These are phyloP conservation scores for Erodium trifolium DNA, from an alignment of 441 rosid species.

Conservation along the genomic window DNA sequence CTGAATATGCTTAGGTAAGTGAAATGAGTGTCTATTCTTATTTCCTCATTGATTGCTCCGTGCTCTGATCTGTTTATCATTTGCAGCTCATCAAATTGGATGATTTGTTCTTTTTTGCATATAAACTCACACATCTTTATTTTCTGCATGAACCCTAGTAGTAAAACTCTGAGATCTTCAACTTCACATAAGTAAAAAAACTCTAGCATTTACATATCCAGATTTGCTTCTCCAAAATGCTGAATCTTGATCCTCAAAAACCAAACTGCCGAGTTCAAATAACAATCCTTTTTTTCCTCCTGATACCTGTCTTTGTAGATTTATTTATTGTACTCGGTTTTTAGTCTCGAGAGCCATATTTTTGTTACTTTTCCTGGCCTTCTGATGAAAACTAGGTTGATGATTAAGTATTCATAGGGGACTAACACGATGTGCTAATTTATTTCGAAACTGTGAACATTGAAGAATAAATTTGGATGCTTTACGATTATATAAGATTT, in stretches of 20 bases:
- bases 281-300: neutral
- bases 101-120: too few relatives aligned
- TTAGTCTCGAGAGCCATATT: neutral
- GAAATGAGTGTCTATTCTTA: too few relatives aligned
- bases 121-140: neutral
- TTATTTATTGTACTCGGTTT: constrained; percentile 20
- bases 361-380: neutral
- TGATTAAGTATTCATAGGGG: neutral
- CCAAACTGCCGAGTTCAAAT: neutral
- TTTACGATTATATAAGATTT: neutral
- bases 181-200: neutral
- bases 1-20: constrained; percentile 37
- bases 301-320: constrained; percentile 22
- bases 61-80: neutral
- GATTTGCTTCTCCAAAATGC: neutral
- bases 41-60: neutral
- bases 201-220: neutral
- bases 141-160: neutral
- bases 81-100: too few relatives aligned
- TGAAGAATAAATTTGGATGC: constrained; percentile 23
- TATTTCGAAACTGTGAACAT: neutral
- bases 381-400: too few relatives aligned
- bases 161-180: too few relatives aligned
- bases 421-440: neutral
- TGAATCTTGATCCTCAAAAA: neutral